phyloP scores from a whole-genome alignment of 805 yeast species.

The Wickerhamomyces chaumierensis region DNA sequence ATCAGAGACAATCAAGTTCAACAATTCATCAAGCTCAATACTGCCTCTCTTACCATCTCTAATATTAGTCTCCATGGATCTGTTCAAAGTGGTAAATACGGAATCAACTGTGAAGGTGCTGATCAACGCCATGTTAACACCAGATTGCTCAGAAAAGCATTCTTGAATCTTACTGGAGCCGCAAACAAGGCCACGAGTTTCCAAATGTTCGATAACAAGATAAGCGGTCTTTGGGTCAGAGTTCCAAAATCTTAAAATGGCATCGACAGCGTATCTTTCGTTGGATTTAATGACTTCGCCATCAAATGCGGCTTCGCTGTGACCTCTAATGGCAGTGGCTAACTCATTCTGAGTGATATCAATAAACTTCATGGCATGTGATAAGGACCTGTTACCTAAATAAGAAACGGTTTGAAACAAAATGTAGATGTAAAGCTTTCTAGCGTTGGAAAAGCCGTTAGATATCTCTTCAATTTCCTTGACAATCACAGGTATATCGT shows the following conservation, averaged over 20 bases:
- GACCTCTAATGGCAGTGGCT: conserved; percentile 9
- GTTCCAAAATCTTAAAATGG: conserved; percentile 56
- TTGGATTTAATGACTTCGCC: conserved; percentile 20
- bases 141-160: conserved; percentile 27
- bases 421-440: conserved; percentile 42
- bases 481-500: conserved; percentile 21
- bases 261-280: conserved; percentile 36
- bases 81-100: conserved; percentile 24
- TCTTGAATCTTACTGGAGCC: conserved; percentile 29
- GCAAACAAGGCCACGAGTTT: conserved; percentile 31
- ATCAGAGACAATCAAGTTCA: conserved; percentile 16
- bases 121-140: conserved; percentile 24
- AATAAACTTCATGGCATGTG: conserved; percentile 55
- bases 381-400: conserved; percentile 81
- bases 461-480: conserved; percentile 20
- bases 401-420: conserved; percentile 64
- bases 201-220: conserved; percentile 42
- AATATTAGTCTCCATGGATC: conserved; percentile 7
- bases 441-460: conserved; percentile 23
- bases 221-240: conserved; percentile 54
- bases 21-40: conserved; percentile 19
- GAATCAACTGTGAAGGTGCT: conserved; percentile 37
- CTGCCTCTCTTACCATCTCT: conserved; percentile 9
- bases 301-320: neutral
- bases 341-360: conserved; percentile 25